Base-by-base conservation (phyloP, 257 asterid genomes). In the Leonotis leonurus region DNA sequence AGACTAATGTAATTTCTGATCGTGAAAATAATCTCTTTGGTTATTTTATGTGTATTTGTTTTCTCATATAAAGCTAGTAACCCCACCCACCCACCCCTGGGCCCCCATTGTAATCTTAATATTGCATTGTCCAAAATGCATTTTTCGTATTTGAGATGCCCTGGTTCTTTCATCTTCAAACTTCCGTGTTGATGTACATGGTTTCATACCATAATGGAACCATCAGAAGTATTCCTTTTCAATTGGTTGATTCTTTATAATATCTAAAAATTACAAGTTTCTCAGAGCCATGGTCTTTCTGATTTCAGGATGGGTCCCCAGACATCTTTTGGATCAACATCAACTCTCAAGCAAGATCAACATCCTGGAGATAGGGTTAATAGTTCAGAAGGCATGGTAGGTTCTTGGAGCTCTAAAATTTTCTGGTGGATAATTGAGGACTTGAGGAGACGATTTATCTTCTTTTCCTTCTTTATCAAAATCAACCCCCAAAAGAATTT, bases 251-350 rank as follows among this genome's bases (percentile, higher is more conserved):
- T 62, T 53, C 20, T 41, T 36, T 25, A n/a, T 37, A 44, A 41
- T 24, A 22, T 43, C 64, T 62, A 17, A 55, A 21, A 2, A 21
- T 7, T 55, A 56, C 41, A 32, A 21, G 44, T 52, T 59, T 61
- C 77, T 62, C 24, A 65, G 49, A 30, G 45, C 33, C 60, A 5
- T 49, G 39, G 36, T 57, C 58, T 70, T 68, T 56, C 64, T 69
- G 52, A 60, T 81, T 73, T 72, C 75, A 90, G 97, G 70, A 84
- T 65, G 41, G 90, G 83, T 77, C 86, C 90, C 49, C 95, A 73
- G 80, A 49, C 89, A 68, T 80, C 91, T 60, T 74, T 72, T 50
- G 72, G 78, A 52, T 76, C 88, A 54, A 75, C 69, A 74, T 68
- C 85, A 35, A 70, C 84, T 45, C 55, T 67, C 73, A 83, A 78